These are phyloP conservation scores for Phytophthora foliorum DNA, from an alignment of 352 stramenopile species.

Conservation along the genomic window DNA sequence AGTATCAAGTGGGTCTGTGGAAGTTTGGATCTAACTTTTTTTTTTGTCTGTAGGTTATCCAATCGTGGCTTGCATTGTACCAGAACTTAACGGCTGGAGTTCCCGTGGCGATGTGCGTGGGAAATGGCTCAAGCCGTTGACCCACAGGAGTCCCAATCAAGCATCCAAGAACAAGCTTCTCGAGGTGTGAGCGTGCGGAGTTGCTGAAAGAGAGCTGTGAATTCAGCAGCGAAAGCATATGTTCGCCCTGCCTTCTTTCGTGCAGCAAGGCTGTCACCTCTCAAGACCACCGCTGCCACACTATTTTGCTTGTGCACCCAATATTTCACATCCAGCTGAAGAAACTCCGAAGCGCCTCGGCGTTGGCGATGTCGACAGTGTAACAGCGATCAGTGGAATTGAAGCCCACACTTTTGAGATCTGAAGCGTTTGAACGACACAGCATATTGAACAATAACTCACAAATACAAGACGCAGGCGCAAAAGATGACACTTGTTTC, in stretches of 20 bases:
- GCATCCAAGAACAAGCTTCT: constrained; percentile 10
- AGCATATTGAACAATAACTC: constrained; percentile 24
- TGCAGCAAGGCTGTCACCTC: constrained; percentile 33
- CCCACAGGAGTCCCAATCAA: not conserved
- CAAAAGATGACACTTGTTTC: constrained; percentile 24
- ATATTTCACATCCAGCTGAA: constrained; percentile 14
- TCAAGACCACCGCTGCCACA: constrained; percentile 27
- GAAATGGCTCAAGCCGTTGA: constrained; percentile 26
- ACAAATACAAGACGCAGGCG: constrained; percentile 27
- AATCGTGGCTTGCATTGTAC: constrained; percentile 57
- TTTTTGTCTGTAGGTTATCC: constrained; percentile 41
- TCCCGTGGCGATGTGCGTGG: constrained; percentile 37
- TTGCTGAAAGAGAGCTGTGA: constrained; percentile 7
- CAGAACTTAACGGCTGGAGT: constrained; percentile 46
- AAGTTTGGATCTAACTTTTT: constrained; percentile 9
- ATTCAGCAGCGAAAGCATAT: constrained; percentile 6
- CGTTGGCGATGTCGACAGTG: constrained; percentile 22
- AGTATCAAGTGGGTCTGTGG: not conserved
- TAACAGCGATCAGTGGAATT: constrained; percentile 28
- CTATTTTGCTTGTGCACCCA: constrained; percentile 16
- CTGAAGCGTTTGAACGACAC: constrained; percentile 19
- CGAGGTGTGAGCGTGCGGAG: constrained; percentile 6
- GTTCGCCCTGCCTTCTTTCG: constrained; percentile 10
- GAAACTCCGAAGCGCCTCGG: constrained; percentile 16
- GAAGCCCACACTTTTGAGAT: constrained; percentile 26